Evolutionary conservation across 331 rosid species (phyloP), one percentile per base, ranked within the genome.

Genomic region (Stylosanthes scabra): DNA sequence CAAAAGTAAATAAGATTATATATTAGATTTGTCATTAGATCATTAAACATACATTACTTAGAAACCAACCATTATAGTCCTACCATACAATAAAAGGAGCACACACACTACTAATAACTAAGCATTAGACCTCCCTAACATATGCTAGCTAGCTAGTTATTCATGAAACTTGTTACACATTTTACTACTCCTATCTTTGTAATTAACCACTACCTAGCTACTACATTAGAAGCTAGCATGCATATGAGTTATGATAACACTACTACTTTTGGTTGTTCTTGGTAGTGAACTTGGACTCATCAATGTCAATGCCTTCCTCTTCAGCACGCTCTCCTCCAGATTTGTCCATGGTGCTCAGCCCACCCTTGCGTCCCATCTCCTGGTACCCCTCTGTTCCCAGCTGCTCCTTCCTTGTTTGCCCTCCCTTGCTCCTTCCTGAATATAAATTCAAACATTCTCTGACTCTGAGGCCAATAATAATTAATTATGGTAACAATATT

Each of bases 331-430:
- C 91, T 71, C 39, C 92, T 1, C 84, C 86, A 9, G 82, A 70
- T 55, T 71, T 81, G 4, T 83, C 90, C 63, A 15, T 52, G 2
- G 89, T 75, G 84, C 87, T 85, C 50, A 86, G 61, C 5, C 97
- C 92, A 0, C 94, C 92, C 74, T 86, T 90, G 16, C 85, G 82
- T 0, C 97, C 93, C 90, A 86, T 86, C 41, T 86, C 77, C n/a
- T 81, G 77, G 66, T 84, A 86, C 75, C 97, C 97, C 80, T 86
- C 92, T 16, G 76, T 77, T 3, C 93, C 91, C 3, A 86, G 75
- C 63, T 86, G 88, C 34, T 86, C 87, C 81, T 71, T 90, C 81
- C 88, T 84, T 7, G 88, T 83, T 57, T 86, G 82, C 65, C 96
- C 93, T 74, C 90, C 91, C 27, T 2, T 83, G 83, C 79, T 78